Conservation (phyloP, 352 stramenopile species). For the Pseudoperonospora humuli region DNA sequence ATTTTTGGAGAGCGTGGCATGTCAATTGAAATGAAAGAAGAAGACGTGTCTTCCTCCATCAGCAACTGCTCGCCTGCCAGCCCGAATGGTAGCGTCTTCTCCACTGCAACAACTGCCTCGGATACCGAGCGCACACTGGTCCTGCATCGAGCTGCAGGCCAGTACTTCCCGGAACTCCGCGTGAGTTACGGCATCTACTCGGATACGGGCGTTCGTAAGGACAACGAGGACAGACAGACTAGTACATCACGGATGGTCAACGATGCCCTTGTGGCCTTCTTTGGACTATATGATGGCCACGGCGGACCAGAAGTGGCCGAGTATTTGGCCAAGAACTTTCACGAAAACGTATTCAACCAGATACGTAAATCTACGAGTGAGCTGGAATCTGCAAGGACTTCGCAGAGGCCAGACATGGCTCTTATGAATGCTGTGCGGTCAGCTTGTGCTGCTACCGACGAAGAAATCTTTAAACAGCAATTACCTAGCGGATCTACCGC, state of each 20-base stretch:
- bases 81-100: slow-evolving; percentile 60
- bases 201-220: slow-evolving; percentile 61
- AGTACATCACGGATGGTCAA: slow-evolving; percentile 39
- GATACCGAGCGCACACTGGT: slow-evolving; percentile 67
- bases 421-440: slow-evolving; percentile 29
- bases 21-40: slow-evolving; percentile 36
- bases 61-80: slow-evolving; percentile 43
- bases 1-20: slow-evolving; percentile 79
- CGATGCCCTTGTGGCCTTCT: slow-evolving; percentile 66
- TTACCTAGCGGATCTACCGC: slow-evolving; percentile 71
- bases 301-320: slow-evolving; percentile 60
- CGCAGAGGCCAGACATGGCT: slow-evolving; percentile 14
- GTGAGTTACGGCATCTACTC: slow-evolving; percentile 68
- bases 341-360: slow-evolving; percentile 47
- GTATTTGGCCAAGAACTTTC: slow-evolving; percentile 52
- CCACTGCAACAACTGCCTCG: slow-evolving; percentile 61
- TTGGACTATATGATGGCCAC: slow-evolving; percentile 83
- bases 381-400: slow-evolving; percentile 16
- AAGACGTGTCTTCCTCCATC: slow-evolving; percentile 10
- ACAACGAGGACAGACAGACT: slow-evolving; percentile 68
- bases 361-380: slow-evolving; percentile 26
- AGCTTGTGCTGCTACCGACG: slow-evolving; percentile 55
- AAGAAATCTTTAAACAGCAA: slow-evolving; percentile 63
- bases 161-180: slow-evolving; percentile 43
- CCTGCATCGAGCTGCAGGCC: slow-evolving; percentile 33